Percentiles rank a stretch among this genome's conserved stretches.
These are phyloP conservation scores for Monosporascus sp. DNA, from an alignment of 2,329 filamentous ascomycete species.

Conservation along the genomic window DNA sequence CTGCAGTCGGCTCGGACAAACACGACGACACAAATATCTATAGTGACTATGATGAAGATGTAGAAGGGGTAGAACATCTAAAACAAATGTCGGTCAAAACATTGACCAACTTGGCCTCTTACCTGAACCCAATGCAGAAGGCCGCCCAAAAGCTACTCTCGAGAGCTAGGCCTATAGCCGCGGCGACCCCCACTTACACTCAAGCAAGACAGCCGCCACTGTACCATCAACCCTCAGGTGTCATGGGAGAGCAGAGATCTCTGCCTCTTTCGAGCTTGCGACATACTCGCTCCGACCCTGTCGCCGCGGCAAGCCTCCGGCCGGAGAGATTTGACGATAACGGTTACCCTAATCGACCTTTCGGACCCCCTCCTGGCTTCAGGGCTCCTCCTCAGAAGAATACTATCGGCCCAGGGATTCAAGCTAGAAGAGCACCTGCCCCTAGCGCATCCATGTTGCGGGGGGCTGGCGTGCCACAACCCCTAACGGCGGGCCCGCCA, in stretches of 20 bases:
- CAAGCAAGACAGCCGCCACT: constrained; percentile 5
- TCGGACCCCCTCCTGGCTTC: constrained; percentile 1
- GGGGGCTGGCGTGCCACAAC: constrained; percentile 40
- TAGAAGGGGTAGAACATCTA: constrained; percentile 24
- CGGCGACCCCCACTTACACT: constrained; percentile 10
- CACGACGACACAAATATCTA: constrained; percentile 3
- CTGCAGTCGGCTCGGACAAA: constrained; percentile 3
- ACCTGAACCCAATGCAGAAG: constrained; percentile 50
- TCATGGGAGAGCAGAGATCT: constrained; percentile 1
- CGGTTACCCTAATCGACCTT: neutral
- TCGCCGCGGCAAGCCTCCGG: constrained; percentile 7
- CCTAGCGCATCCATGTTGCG: constrained; percentile 21
- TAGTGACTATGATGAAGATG: constrained; percentile 22
- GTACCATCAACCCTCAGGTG: constrained; percentile 10
- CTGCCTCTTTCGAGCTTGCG: neutral
- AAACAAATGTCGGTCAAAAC: constrained; percentile 40
- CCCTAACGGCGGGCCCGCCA: constrained; percentile 50
- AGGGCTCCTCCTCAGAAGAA: neutral
- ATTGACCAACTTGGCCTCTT: constrained; percentile 50
- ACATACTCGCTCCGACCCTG: constrained; percentile 8
- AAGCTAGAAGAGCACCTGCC: constrained; percentile 11
- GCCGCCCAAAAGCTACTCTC: constrained; percentile 43
- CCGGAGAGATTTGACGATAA: constrained; percentile 14
- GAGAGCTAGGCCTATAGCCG: constrained; percentile 18
- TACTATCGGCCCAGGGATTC: constrained; percentile 5